A percentile compares a stretch with the other conserved stretches of the same genome.
phyloP scores from a whole-genome alignment of 306 rosid species.

The Prunus campanulata region DNA sequence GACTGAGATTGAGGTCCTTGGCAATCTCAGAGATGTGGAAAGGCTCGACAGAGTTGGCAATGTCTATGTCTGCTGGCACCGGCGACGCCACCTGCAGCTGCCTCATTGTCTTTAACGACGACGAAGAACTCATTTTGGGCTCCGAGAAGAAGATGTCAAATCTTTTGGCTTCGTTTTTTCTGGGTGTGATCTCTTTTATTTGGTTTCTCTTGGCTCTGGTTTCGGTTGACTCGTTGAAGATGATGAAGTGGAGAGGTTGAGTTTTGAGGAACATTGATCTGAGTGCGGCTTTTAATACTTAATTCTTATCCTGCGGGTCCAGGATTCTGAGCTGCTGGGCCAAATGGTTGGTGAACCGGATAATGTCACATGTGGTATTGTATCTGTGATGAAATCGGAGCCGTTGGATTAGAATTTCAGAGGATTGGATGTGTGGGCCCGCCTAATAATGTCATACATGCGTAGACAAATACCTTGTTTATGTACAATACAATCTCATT shows the following conservation, averaged over 20 bases:
- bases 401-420: not conserved
- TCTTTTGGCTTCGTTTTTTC: not conserved
- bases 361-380: not conserved
- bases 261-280: conserved; percentile 1
- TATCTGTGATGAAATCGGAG: not conserved
- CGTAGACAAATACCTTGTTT: too few relatives aligned
- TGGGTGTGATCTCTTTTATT: not conserved
- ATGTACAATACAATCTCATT: too few relatives aligned
- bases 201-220: not conserved
- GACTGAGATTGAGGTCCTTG: conserved; percentile 57
- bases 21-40: conserved; percentile 82
- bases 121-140: conserved; percentile 51
- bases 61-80: conserved; percentile 89
- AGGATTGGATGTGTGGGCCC: not conserved
- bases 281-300: not conserved
- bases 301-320: not conserved
- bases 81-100: conserved; percentile 77
- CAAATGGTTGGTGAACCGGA: not conserved
- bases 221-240: not conserved
- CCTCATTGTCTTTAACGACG: conserved; percentile 44
- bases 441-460: too few relatives aligned
- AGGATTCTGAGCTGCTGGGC: not conserved
- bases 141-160: not conserved
- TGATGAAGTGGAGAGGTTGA: not conserved
- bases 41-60: conserved; percentile 86